Conservation (phyloP, 306 rosid genomes). For the Dicorynia guianensis region DNA sequence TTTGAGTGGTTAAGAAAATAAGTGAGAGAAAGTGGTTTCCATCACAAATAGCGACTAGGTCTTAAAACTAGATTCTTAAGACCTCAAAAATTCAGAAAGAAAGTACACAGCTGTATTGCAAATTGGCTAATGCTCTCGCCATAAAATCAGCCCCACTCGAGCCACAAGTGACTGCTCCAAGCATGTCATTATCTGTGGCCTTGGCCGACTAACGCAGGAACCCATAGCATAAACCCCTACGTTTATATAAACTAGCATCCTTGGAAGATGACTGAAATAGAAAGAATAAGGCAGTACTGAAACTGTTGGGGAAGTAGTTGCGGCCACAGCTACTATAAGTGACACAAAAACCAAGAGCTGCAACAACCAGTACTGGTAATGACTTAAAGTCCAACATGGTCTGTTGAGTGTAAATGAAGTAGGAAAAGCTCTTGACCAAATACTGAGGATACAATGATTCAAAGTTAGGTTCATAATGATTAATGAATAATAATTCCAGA, state of each 20-base stretch:
- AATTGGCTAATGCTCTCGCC: constrained; percentile 84
- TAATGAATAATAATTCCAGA: too few relatives aligned
- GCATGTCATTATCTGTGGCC: constrained; percentile 43
- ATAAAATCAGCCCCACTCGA: constrained; percentile 68
- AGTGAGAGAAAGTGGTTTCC: too few relatives aligned
- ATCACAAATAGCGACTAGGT: too few relatives aligned
- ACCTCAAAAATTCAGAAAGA: too few relatives aligned
- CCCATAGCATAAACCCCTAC: constrained; percentile 85
- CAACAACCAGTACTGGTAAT: constrained; percentile 83
- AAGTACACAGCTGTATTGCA: constrained; percentile 92
- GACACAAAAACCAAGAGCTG: constrained; percentile 80
- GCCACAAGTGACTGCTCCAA: constrained; percentile 72
- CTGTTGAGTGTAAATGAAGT: constrained; percentile 89
- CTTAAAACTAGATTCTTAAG: too few relatives aligned
- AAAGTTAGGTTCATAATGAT: too few relatives aligned
- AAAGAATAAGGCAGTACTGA: constrained; percentile 79
- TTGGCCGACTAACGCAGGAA: constrained; percentile 59
- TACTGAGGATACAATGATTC: constrained; percentile 73
- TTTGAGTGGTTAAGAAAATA: too few relatives aligned
- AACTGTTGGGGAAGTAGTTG: constrained; percentile 69
- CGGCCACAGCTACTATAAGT: constrained; percentile 58
- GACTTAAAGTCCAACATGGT: constrained; percentile 91
- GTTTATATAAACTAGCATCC: constrained; percentile 92
- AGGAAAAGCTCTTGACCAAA: constrained; percentile 87
- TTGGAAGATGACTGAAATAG: constrained; percentile 75